These are phyloP conservation scores for Aurantiochytrium sp. DNA, from an alignment of 108 stramenopile species.

Conservation along the genomic window DNA sequence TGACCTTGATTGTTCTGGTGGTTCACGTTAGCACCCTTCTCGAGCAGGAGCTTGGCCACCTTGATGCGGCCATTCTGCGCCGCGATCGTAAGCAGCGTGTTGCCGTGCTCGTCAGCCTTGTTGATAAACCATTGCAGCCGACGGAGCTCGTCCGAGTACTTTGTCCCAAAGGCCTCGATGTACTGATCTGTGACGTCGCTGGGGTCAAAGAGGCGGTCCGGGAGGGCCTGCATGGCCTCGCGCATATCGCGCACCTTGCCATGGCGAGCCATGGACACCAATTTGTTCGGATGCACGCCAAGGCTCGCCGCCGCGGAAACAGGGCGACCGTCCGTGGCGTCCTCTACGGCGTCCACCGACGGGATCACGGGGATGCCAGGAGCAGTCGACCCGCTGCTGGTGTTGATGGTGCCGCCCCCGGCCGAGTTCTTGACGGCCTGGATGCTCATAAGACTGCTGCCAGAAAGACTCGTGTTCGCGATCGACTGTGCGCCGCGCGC, in stretches of 20 bases:
- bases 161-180: slow-evolving; percentile 66
- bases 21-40: slow-evolving; percentile 77
- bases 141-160: slow-evolving; percentile 64
- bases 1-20: slow-evolving; percentile 78
- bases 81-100: slow-evolving; percentile 68
- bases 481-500: background rate
- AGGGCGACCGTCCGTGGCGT: background rate
- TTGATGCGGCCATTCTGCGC: slow-evolving; percentile 71
- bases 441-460: background rate
- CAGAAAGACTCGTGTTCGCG: background rate
- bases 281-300: slow-evolving; percentile 32
- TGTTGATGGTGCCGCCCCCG: background rate
- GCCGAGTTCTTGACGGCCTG: background rate
- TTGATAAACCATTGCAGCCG: slow-evolving; percentile 68
- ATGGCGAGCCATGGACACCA: slow-evolving; percentile 56
- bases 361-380: background rate
- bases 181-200: slow-evolving; percentile 57
- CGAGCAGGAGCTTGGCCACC: slow-evolving; percentile 62
- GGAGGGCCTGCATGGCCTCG: slow-evolving; percentile 64
- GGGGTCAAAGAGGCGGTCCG: slow-evolving; percentile 59
- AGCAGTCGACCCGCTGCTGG: background rate
- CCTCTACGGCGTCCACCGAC: background rate
- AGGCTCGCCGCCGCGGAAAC: background rate
- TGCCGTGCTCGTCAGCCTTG: slow-evolving; percentile 71
- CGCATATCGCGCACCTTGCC: slow-evolving; percentile 64